Percentiles rank a stretch among this genome's conserved stretches.
phyloP scores from a whole-genome alignment of 495 filamentous ascomycete genomes.

The Jackrogersella minutella region DNA sequence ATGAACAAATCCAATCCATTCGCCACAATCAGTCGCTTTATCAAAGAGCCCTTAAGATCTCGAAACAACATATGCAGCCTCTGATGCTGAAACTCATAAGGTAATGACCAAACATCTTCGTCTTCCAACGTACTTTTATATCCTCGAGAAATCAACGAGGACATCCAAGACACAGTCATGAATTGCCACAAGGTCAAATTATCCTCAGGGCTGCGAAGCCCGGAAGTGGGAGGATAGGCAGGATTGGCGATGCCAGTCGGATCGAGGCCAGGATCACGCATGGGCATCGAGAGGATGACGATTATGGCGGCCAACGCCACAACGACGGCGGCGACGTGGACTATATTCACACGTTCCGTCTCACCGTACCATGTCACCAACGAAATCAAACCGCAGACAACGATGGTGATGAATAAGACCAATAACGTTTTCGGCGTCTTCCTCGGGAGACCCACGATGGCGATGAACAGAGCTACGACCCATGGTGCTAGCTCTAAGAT shows the following conservation, averaged over 20 bases:
- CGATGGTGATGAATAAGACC: slow-evolving; percentile 46
- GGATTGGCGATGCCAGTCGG: slow-evolving; percentile 68
- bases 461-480: slow-evolving; percentile 55
- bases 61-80: slow-evolving; percentile 76
- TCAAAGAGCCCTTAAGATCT: slow-evolving; percentile 73
- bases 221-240: slow-evolving; percentile 62
- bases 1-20: slow-evolving; percentile 80
- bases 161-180: slow-evolving; percentile 84
- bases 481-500: slow-evolving; percentile 46
- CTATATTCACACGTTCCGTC: slow-evolving; percentile 45
- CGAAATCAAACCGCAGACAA: slow-evolving; percentile 47
- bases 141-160: slow-evolving; percentile 71
- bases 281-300: slow-evolving; percentile 73
- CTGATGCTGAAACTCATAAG: slow-evolving; percentile 78
- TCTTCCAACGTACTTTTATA: slow-evolving; percentile 70
- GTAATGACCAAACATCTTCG: slow-evolving; percentile 79
- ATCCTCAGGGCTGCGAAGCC: slow-evolving; percentile 82
- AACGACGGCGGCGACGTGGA: slow-evolving; percentile 52
- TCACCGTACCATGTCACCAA: slow-evolving; percentile 44
- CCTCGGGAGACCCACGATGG: slow-evolving; percentile 59
- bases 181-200: slow-evolving; percentile 81
- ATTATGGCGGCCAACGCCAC: slow-evolving; percentile 56
- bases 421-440: slow-evolving; percentile 54
- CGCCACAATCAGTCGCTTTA: slow-evolving; percentile 70
- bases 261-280: slow-evolving; percentile 67